Conservation (phyloP, 179 eudicot species). For the Amaranthus tricolor region DNA sequence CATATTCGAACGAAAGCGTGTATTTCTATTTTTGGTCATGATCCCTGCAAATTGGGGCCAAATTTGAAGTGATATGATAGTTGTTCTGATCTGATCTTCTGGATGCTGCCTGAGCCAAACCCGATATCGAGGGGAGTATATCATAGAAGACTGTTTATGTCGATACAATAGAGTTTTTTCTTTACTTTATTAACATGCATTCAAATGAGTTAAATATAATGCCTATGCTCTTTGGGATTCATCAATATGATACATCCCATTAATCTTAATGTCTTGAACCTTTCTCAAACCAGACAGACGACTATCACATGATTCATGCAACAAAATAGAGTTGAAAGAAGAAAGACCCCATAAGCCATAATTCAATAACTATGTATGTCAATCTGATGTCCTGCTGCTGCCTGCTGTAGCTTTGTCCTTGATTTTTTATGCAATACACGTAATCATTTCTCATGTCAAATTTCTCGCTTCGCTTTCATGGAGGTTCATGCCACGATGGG, state of each 20-base stretch:
- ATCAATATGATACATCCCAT: background rate
- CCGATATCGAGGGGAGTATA: too few species aligned
- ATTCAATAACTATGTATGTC: slow-evolving; percentile 6
- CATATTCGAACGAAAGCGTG: too few species aligned
- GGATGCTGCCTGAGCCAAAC: too few species aligned
- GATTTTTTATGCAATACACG: background rate
- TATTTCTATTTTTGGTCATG: too few species aligned
- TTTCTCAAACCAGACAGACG: background rate
- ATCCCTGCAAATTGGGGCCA: too few species aligned
- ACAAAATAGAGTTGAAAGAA: background rate
- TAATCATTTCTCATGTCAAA: background rate
- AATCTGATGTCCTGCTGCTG: slow-evolving; percentile 5
- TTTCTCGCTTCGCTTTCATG: background rate
- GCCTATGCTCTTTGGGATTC: background rate
- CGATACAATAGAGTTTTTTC: too few species aligned
- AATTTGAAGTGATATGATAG: too few species aligned
- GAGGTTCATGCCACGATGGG: slow-evolving; percentile 56
- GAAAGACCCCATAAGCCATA: background rate
- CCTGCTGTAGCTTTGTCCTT: slow-evolving; percentile 9
- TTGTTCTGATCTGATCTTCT: too few species aligned
- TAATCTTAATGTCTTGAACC: background rate
- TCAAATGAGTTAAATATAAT: too few species aligned
- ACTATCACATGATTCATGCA: background rate
- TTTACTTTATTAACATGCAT: too few species aligned
- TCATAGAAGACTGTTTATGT: too few species aligned